These are phyloP conservation scores for Blastosporella zonata DNA, from an alignment of 1,284 basidiomycete species.

Conservation along the genomic window DNA sequence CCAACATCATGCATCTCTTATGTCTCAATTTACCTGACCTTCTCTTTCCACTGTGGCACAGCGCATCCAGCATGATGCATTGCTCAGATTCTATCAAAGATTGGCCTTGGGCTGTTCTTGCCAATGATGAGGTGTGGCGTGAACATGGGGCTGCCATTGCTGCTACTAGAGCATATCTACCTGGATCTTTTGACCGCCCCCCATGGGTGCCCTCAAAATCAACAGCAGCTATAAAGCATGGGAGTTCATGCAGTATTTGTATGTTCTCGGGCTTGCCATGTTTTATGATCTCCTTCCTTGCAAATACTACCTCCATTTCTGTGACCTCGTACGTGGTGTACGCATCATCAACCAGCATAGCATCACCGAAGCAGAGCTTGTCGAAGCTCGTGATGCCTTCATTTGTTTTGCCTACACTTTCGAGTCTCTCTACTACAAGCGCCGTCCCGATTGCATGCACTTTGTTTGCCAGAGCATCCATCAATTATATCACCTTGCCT, in stretches of 20 bases:
- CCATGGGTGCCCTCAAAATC: constrained; percentile 31
- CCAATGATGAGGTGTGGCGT: constrained; percentile 22
- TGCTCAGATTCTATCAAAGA: constrained; percentile 16
- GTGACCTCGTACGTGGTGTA: constrained; percentile 24
- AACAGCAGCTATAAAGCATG: constrained; percentile 34
- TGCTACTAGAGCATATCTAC: constrained; percentile 27
- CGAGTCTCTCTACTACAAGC: constrained; percentile 22
- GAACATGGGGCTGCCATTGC: constrained; percentile 28
- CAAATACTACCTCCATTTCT: constrained; percentile 24
- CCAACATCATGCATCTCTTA: constrained; percentile 35
- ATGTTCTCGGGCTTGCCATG: constrained; percentile 29
- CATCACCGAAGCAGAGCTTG: constrained; percentile 17
- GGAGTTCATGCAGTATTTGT: constrained; percentile 32
- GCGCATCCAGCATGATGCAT: constrained; percentile 21
- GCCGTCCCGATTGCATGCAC: constrained; percentile 26
- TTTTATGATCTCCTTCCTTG: constrained; percentile 25
- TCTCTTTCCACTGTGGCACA: constrained; percentile 30
- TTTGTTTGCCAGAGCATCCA: constrained; percentile 32
- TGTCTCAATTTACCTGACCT: constrained; percentile 26
- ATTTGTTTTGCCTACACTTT: constrained; percentile 24
- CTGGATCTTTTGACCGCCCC: constrained; percentile 30
- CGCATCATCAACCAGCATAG: constrained; percentile 21
- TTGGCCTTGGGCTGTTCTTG: constrained; percentile 34
- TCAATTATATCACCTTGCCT: constrained; percentile 23
- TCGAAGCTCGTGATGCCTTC: constrained; percentile 15